Conservation (phyloP, 2,329 filamentous ascomycete genomes). For the Teratosphaeria viscida region DNA sequence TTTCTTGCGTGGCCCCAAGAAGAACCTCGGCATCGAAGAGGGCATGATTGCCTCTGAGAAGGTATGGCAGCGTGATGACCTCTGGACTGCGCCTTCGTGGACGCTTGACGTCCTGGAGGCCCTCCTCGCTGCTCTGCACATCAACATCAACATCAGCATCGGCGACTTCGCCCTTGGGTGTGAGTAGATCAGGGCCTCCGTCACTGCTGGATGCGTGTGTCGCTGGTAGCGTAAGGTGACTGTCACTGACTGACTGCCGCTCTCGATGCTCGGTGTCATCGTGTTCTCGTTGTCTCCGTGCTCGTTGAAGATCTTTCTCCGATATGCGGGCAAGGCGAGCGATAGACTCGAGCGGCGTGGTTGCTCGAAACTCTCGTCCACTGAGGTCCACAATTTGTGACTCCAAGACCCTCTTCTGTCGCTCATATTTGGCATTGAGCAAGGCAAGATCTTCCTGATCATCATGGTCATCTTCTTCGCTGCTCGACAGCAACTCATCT, state of each 20-base stretch:
- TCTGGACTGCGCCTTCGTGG: conserved; percentile 28
- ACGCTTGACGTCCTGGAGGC: conserved; percentile 7
- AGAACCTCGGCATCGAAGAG: conserved; percentile 16
- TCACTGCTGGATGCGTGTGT: conserved; percentile 19
- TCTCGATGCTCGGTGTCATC: conserved; percentile 20
- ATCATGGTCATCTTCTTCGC: conserved; percentile 38
- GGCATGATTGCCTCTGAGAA: conserved; percentile 24
- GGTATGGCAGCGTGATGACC: conserved; percentile 34
- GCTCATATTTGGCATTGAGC: conserved; percentile 37
- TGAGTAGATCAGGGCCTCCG: conserved; percentile 22
- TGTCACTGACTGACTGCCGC: background rate
- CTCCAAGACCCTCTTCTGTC: conserved; percentile 34
- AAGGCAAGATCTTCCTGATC: conserved; percentile 38
- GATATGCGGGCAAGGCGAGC: conserved; percentile 31
- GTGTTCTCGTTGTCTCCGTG: conserved; percentile 8
- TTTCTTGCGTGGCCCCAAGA: conserved; percentile 20
- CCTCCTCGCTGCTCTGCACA: conserved; percentile 16
- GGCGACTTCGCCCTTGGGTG: conserved; percentile 24
- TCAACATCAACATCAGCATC: conserved; percentile 13
- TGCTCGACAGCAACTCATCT: conserved; percentile 25
- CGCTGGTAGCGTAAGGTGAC: conserved; percentile 9
- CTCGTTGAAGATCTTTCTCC: conserved; percentile 18
- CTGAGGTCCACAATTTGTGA: conserved; percentile 35
- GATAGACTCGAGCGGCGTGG: conserved; percentile 34
- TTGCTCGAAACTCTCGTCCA: conserved; percentile 31